Base-by-base conservation (phyloP, 23 red algal species). In the Chondrus crispus region DNA sequence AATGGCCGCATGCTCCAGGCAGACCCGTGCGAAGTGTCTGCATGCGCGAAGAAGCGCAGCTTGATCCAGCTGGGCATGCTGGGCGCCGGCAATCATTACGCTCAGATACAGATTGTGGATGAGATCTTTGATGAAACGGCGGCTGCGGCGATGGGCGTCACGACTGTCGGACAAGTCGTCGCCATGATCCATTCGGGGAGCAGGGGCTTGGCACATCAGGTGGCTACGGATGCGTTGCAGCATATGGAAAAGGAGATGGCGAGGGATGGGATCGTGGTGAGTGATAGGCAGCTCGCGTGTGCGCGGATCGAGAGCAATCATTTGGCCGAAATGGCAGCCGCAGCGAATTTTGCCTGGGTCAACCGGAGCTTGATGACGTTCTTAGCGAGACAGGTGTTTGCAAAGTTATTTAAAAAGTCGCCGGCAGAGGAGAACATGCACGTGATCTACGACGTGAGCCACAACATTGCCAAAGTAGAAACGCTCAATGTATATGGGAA, bases 391-490 rank as follows among this genome's bases (percentile, higher is more conserved):
- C 93, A 95, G 70, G 96, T 93, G 14, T 98, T 98, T 83, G 89
- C 96, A 8, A 98, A 98, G 74, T 84, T 94, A 36, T 98, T 98
- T 30, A 38, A 57, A 30, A 69, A 45, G 50, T 89, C 93, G 28
- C 87, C 96, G 18, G 28, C 81, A 43, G 96, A 98, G 38, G 57
- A 95, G 43, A 93, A 98, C 53, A 98, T 98, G 96, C 93, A 98
- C 51, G 81, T 98, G 3, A 80, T 98, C 36, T 98, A 98, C 62
- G 96, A 98, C 86, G 96, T 98, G 11, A 91, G 75, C 11, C 96
- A 98, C 68, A 98, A 98, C 62, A 98, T 98, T 47, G 96, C 96
- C 70, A 98, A 98, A 62, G 80, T 93, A 48, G 96, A 98, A 85
- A 87, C 88, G 36, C 96, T 95, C 68, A 60, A 88, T 26, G 66